These are phyloP conservation scores for Cladobotryum protrusum DNA, from an alignment of 2,329 filamentous ascomycete species.

Conservation along the genomic window DNA sequence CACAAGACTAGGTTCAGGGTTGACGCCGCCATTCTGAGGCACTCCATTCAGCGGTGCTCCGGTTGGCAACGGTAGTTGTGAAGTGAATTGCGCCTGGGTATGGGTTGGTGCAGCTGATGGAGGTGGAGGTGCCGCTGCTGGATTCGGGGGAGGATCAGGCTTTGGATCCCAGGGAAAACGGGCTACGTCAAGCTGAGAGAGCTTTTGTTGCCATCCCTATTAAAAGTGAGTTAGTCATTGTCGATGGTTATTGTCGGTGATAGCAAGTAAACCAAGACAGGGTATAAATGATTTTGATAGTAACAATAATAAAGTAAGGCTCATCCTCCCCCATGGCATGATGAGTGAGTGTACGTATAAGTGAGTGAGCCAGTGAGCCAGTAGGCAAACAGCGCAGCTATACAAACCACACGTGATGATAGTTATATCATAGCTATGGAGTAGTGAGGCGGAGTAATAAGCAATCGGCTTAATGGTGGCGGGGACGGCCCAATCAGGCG, in stretches of 20 bases:
- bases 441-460: not conserved
- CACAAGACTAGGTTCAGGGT: slow-evolving; percentile 37
- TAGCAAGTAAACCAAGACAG: too few relatives aligned
- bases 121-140: slow-evolving; percentile 28
- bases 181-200: slow-evolving; percentile 78
- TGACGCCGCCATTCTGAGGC: slow-evolving; percentile 30
- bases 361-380: not conserved
- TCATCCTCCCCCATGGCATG: too few relatives aligned
- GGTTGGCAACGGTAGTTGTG: slow-evolving; percentile 26
- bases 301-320: too few relatives aligned
- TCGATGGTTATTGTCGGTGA: not conserved
- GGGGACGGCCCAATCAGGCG: slow-evolving; percentile 10
- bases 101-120: slow-evolving; percentile 20
- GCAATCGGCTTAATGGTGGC: not conserved
- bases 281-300: too few relatives aligned
- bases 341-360: not conserved
- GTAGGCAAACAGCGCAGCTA: not conserved
- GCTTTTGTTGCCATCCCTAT: slow-evolving; percentile 90
- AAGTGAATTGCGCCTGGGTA: slow-evolving; percentile 27
- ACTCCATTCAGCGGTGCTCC: slow-evolving; percentile 24
- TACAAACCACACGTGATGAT: slow-evolving; percentile 6
- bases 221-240: slow-evolving; percentile 18
- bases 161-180: slow-evolving; percentile 93
- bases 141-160: slow-evolving; percentile 49
- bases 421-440: too few relatives aligned